These are phyloP conservation scores for Juglanconis juglandina DNA, from an alignment of 2,329 filamentous ascomycete species.

Conservation along the genomic window DNA sequence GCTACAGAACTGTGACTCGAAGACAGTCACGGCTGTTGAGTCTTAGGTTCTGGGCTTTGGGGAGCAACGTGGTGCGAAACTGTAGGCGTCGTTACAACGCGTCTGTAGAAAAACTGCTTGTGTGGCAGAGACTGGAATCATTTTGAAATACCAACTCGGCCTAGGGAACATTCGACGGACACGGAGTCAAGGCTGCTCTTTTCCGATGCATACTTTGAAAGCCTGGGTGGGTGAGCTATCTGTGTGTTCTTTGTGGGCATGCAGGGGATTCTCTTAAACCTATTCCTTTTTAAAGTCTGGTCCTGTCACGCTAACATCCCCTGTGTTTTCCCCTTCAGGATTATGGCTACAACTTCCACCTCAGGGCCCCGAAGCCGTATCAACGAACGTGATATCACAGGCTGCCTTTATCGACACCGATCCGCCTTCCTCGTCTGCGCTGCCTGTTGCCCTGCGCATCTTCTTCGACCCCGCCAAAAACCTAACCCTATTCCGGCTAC, in stretches of 20 bases:
- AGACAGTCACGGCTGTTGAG: no score
- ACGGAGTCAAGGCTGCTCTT: constrained; percentile 5
- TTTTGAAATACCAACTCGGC: no score
- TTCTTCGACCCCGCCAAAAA: background rate
- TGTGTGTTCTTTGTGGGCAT: background rate
- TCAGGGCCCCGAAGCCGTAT: background rate
- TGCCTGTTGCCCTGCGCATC: background rate
- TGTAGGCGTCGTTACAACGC: no score
- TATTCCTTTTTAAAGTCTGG: background rate
- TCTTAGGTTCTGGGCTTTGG: no score
- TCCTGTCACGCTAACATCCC: no score
- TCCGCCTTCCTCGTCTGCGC: background rate
- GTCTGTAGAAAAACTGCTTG: no score
- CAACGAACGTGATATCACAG: background rate
- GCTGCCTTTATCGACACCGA: background rate
- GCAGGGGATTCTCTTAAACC: background rate
- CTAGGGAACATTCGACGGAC: no score
- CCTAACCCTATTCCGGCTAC: background rate
- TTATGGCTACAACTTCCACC: background rate
- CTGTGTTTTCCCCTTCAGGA: background rate
- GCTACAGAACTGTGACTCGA: no score
- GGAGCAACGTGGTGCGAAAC: no score
- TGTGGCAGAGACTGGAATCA: no score
- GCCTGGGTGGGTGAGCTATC: constrained; percentile 2
- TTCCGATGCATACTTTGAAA: background rate